Base-by-base conservation (phyloP, 192 early-diverging fungal species). In the Cetraspora pellucida region DNA sequence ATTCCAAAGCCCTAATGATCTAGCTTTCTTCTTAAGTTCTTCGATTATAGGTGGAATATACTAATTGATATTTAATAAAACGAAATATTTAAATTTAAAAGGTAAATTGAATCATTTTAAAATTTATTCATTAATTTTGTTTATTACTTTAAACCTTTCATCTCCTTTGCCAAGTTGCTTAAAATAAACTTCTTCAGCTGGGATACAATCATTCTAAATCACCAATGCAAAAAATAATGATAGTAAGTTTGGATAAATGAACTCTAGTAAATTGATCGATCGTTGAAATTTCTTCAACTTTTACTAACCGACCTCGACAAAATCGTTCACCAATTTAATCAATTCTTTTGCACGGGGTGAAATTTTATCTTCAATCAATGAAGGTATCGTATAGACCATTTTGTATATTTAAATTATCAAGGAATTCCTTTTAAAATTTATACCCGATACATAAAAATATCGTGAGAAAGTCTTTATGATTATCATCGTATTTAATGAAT, bases 1-100 rank as follows among this genome's bases (percentile, higher is more conserved):
- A 85, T 99, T 99, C 97, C 97, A 99, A 21, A 99, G 90, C 8
- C 96, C 97, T 25, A 97, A 87, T 49, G 83, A 83, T 64, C 87
- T 87, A 0, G 97, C 97, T 77, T 94, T 93, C 44, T 77, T 78
- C 85, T 99, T 99, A 64, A 99, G 91, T 44, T 89, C 82, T 79
- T 97, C 97, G 68, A 98, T 89, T 55, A 97, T 86, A 46, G 88
- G 84, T 23, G 97, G 97, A 49, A 97, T 89, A 1, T 86, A 72
- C 90, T 91, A 66, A 30, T n/a, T 55, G 69, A 52, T 47, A 71
- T n/a, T 23, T 49, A 50, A 14, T 16, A 25, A 72, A 50, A 31
- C 8, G 7, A 37, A 10, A 19, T 11, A 11, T 37, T 17, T 14
- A 27, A 45, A 76, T 30, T 21, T 13, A 30, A 50, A 49, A 17